These are phyloP conservation scores for Nemania sp. DNA, from an alignment of 2,329 filamentous ascomycete species.

Conservation along the genomic window DNA sequence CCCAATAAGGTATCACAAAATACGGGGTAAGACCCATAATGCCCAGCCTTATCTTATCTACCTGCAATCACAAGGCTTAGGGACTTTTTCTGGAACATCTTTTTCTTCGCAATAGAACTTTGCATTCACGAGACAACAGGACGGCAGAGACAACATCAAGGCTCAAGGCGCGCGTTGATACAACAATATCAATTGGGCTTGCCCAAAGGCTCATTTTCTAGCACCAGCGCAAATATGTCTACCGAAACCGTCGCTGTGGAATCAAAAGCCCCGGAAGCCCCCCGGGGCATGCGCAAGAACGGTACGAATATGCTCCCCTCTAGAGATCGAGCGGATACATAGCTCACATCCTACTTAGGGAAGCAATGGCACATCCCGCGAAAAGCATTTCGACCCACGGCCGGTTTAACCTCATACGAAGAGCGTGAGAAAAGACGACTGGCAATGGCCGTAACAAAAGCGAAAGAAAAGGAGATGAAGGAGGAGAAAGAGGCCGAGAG, in stretches of 20 bases:
- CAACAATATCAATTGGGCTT: neutral
- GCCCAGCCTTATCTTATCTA: constrained; percentile 13
- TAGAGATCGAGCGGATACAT: neutral
- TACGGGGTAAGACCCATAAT: no score
- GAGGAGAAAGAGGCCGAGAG: constrained; percentile 91
- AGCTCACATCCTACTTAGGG: constrained; percentile 57
- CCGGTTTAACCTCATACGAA: constrained; percentile 78
- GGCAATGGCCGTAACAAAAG: constrained; percentile 77
- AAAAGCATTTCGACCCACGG: constrained; percentile 80
- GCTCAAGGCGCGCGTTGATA: neutral
- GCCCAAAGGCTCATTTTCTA: neutral
- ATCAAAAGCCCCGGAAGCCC: constrained; percentile 44
- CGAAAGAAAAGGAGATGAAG: constrained; percentile 93
- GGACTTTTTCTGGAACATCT: neutral
- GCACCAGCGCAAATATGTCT: constrained; percentile 48
- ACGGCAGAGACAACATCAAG: neutral
- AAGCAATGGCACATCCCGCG: constrained; percentile 92
- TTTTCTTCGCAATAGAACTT: neutral
- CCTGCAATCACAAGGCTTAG: neutral
- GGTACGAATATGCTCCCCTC: constrained; percentile 55
- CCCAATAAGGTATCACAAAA: no score
- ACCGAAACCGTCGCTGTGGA: constrained; percentile 43
- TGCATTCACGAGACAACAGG: neutral
- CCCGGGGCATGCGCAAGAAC: constrained; percentile 78
- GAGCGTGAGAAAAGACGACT: constrained; percentile 74